Base-by-base conservation (phyloP, 495 filamentous ascomycete genomes). In the Pyrenula aspistea region DNA sequence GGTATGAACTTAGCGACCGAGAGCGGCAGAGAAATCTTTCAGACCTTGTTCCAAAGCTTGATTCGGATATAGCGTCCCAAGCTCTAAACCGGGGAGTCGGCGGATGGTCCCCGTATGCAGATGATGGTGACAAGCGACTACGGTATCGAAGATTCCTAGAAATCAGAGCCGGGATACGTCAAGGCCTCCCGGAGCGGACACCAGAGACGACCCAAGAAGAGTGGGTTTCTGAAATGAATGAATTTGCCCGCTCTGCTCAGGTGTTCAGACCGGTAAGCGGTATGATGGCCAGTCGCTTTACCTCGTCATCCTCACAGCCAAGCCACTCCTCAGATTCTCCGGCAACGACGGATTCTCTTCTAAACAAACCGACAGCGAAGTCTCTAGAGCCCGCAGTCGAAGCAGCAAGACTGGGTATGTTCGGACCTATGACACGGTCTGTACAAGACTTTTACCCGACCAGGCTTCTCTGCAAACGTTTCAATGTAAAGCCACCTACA, bases 251-350 rank as follows among this genome's bases (percentile, higher is more conserved):
- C 57, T 92, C 89, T 24, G 93, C 94, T 4, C 78, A 85, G 62
- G 91, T 96, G 4, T 97, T 96, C 76, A 91, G 88, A 67, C 93
- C 93, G 0, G 85, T 95, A 76, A 86, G 86, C 24, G 89, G 89
- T 0, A 75, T 87, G 57, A 96, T 98, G 87, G 93, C 93, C 19
- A 87, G 87, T 22, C 83, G 91, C 2, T 98, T 98, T 64, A 96
- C 89, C 0, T 86, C 86, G 2, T 84, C 88, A 0, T 77, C 85
- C 2, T 65, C 74, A 1, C 66, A 70, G 8, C 67, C 73, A 24
- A 69, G 72, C 59, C 57, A 68, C 10, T 68, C 68, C 22, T 73
- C 76, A 2, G 74, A 79, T 58, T 53, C 59, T 59, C 61, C 64
- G 0, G 36, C 61, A 0, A 60, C 61, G 10, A 61, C 63, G 0